Evolutionary conservation across 2,329 filamentous ascomycete species (phyloP), one percentile per base, ranked within the genome.

Genomic region (Claviceps capensis): DNA sequence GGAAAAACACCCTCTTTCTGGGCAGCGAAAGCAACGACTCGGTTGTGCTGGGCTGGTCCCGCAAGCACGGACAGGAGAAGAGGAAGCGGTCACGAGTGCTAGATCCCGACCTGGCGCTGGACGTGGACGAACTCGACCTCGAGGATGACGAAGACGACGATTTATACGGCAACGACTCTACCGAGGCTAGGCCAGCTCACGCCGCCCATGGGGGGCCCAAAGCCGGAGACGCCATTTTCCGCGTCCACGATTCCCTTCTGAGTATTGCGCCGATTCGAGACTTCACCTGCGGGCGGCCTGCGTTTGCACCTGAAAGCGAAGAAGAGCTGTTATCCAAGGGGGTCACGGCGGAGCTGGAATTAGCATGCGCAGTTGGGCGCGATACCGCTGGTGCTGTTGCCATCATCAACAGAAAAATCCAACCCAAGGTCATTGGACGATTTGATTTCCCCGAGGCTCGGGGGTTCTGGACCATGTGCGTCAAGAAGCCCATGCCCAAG

Each of bases 1-100:
- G 81, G 4, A 79, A 80, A 51, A 81, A 83, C 11, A 75, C 77
- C 17, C 64, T 97, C 36, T 98, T 98, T 62, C 68, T 95, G 23
- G 93, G 91, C 13, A 95, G 88, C 61, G 88, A 95, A 62, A 79
- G 84, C 52, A 78, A 82, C 8, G 87, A 97, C 58, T 94, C 91
- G 0, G 66, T 87, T 1, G 75, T 98, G 4, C 65, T 98, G 26
- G 84, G 86, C 22, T 96, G 89, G 85, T 81, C 79, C 40, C 78
- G 79, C 56, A 85, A 83, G 58, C 77, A 82, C 51, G 69, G 72
- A 11, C 78, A 81, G 54, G 78, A 78, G 49, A 83, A 82, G 59
- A 80, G 81, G 51, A 85, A 79, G 58, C 82, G 82, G 58, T 75
- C 78, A 23, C 78, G 82, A 43, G 65, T 78, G 6, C 61, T 77